Conservation (phyloP, 192 early-diverging fungal genomes). For the Haplosporangium gracile region DNA sequence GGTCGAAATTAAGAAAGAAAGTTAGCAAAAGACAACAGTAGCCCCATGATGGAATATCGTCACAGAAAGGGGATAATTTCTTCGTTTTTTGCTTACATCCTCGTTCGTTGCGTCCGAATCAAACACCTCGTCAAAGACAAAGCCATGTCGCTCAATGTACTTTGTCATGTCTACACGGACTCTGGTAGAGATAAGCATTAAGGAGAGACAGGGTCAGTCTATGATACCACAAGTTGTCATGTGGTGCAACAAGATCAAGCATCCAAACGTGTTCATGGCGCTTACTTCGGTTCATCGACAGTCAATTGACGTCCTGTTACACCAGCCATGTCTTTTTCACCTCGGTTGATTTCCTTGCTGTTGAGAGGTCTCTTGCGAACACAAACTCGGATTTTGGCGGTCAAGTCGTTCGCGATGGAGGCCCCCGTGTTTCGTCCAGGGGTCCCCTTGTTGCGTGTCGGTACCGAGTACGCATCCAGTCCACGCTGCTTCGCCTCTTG, state of each 20-base stretch:
- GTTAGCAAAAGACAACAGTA: background rate
- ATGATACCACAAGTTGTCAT: background rate
- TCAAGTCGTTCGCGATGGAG: constrained; percentile 61
- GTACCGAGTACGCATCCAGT: constrained; percentile 86
- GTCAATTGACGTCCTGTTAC: constrained; percentile 75
- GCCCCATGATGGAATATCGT: background rate
- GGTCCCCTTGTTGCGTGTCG: constrained; percentile 55
- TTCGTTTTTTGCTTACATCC: constrained; percentile 57
- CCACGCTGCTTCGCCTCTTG: constrained; percentile 40
- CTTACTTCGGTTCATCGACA: constrained; percentile 96
- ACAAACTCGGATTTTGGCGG: constrained; percentile 95
- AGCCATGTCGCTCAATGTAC: constrained; percentile 94
- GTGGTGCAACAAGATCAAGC: background rate
- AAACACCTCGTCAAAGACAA: constrained; percentile 98
- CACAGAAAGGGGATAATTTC: background rate
- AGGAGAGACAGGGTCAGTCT: background rate
- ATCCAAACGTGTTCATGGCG: background rate
- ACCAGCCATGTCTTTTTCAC: constrained; percentile 89
- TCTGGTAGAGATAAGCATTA: constrained; percentile 51
- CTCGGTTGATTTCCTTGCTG: constrained; percentile 84
- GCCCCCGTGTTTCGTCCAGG: constrained; percentile 36
- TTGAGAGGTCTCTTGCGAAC: constrained; percentile 96
- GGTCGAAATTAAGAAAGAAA: background rate
- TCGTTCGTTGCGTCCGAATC: constrained; percentile 84
- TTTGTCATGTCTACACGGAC: constrained; percentile 95